These are phyloP conservation scores for Heliosperma pusillum DNA, from an alignment of 148 eudicot species.

Conservation along the genomic window DNA sequence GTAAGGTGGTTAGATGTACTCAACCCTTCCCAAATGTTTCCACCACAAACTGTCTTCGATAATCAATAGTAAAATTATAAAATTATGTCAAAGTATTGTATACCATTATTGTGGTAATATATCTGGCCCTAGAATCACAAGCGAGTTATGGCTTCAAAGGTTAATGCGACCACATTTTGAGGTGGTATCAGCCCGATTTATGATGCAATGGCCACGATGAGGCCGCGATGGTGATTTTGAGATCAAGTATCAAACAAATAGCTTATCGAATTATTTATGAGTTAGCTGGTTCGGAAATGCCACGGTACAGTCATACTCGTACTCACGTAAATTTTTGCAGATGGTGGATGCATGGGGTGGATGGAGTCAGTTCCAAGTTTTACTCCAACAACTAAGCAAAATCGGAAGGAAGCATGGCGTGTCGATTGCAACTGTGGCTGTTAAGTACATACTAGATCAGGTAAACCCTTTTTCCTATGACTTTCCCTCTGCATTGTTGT, in stretches of 20 bases:
- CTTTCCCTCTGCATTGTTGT: neutral
- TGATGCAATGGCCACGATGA: no score
- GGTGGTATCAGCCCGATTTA: no score
- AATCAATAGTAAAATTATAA: no score
- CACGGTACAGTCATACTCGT: neutral
- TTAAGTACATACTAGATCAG: conserved; percentile 78
- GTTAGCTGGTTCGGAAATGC: neutral
- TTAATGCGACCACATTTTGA: no score
- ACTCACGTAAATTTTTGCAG: conserved; percentile 33
- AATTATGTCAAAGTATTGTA: no score
- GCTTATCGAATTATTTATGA: neutral
- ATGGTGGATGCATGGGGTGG: conserved; percentile 99
- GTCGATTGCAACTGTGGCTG: conserved; percentile 88
- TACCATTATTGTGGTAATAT: no score
- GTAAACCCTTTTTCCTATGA: conserved; percentile 31
- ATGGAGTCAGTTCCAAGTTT: conserved; percentile 80
- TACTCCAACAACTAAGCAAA: conserved; percentile 66
- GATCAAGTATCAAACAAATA: neutral
- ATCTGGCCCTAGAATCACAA: no score
- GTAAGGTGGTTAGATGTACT: no score
- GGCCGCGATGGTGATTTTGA: no score
- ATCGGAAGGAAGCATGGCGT: conserved; percentile 80
- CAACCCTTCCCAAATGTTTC: no score
- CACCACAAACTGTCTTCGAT: no score
- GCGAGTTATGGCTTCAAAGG: no score